Base-by-base conservation (phyloP, 495 filamentous ascomycete species). In the Penicillium coffeae region DNA sequence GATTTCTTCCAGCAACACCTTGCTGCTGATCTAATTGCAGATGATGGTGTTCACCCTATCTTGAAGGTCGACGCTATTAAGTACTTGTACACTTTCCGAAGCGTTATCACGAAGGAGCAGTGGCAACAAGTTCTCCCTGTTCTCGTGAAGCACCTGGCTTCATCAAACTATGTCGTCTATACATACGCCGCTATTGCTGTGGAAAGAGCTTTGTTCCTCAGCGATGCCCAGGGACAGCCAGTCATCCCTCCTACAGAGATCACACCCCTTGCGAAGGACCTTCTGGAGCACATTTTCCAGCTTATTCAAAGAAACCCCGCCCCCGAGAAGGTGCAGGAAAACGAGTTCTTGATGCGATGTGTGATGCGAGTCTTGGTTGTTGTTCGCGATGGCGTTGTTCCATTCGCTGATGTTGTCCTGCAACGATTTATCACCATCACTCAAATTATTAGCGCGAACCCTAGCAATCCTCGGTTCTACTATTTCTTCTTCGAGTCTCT, bases 41-140 rank as follows among this genome's bases (percentile, higher is more conserved):
- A 82, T 35, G 68, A 76, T 4, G 79, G 77, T 9, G 76, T 85
- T 1, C 76, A 92, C 54, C 86, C 90, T 12, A 90, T 99, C 50
- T 78, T 96, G 43, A 91, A 96, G 70, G 93, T 97, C 16, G 93
- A 96, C 68, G 90, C 92, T 14, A 95, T 99, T 72, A 97, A 96
- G 62, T 98, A 90, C 63, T 77, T 97, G 16, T 95, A 97, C 69
- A 85, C 81, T 38, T 99, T 99, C 82, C 83, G 94, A 46, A 94
- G 89, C 62, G 89, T 95, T 45, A 76, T 86, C 40, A 87, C 88
- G 25, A 87, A 89, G 67, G 80, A 82, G 21, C 87, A 95, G 62
- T 95, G 94, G 89, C 82, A 84, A 42, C 80, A 81, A 45, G 90
- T 90, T 3, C 88, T 99, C 58, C 87, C 90, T 13, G 80, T 95